Percentiles rank a stretch among this genome's conserved stretches.
phyloP scores from a whole-genome alignment of 139 green algal species.

The Picochlorum sp. region DNA sequence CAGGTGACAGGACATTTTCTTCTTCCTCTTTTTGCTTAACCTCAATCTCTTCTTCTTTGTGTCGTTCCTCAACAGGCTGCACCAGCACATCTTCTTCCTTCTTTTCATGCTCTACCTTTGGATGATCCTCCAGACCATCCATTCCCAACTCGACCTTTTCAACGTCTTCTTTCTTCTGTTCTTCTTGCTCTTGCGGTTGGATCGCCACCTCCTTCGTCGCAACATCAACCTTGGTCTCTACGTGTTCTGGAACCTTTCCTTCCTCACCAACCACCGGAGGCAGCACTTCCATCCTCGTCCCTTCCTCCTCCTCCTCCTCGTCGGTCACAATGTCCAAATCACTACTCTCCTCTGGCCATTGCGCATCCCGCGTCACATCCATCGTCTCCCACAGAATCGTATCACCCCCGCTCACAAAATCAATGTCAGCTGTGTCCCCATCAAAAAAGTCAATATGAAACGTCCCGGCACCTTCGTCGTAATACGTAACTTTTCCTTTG shows the following conservation, averaged over 20 bases:
- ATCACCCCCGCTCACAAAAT: not conserved
- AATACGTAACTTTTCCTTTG: not conserved
- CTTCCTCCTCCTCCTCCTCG: too few species aligned
- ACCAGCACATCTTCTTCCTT: not conserved
- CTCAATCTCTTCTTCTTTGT: not conserved
- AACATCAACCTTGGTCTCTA: not conserved
- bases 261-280: not conserved
- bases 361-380: not conserved
- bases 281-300: too few species aligned
- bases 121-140: not conserved
- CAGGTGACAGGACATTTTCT: too few species aligned
- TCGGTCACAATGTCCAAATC: too few species aligned
- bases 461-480: not conserved
- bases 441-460: constrained; percentile 7
- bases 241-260: not conserved
- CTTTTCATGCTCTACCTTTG: not conserved
- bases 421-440: not conserved
- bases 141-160: not conserved
- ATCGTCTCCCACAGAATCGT: not conserved
- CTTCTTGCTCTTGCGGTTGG: not conserved
- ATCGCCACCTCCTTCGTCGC: not conserved
- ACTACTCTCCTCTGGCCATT: not conserved
- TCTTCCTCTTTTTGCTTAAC: not conserved
- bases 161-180: not conserved
- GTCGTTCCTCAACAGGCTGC: not conserved